A percentile compares a stretch with the other conserved stretches of the same genome.
Conservation (phyloP, 805 yeast species). For the Starmerella stellata region DNA sequence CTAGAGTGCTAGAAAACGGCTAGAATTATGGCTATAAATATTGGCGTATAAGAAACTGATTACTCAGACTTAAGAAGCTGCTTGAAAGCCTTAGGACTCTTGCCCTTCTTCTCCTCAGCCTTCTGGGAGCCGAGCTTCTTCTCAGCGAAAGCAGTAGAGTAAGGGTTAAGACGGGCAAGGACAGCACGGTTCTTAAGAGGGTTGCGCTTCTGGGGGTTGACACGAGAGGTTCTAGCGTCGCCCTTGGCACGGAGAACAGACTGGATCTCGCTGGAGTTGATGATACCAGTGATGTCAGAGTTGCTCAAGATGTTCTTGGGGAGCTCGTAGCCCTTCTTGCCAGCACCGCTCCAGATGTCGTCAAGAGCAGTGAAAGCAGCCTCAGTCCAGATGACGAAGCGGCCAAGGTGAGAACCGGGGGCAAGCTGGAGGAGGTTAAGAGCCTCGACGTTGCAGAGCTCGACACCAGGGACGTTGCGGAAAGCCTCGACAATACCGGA, state of each 20-base stretch:
- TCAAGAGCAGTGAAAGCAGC: conserved; percentile 93
- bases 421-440: conserved; percentile 95
- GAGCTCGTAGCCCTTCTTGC: conserved; percentile 78
- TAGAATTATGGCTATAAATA: too few species aligned
- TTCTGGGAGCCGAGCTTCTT: conserved; percentile 76
- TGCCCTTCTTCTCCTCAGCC: conserved; percentile 39
- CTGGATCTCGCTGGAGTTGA: conserved; percentile 98
- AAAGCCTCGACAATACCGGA: conserved; percentile 95
- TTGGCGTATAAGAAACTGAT: too few species aligned
- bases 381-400: conserved; percentile 99
- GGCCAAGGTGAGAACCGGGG: conserved; percentile 99
- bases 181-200: conserved; percentile 99
- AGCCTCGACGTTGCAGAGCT: conserved; percentile 79
- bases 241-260: conserved; percentile 84
- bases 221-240: conserved; percentile 79
- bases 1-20: too few species aligned
- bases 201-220: conserved; percentile 95
- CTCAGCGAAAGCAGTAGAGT: conserved; percentile 92
- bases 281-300: conserved; percentile 91
- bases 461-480: conserved; percentile 99
- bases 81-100: conserved; percentile 21
- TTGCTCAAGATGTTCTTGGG: conserved; percentile 89
- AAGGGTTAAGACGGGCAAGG: conserved; percentile 95
- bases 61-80: conserved; percentile 22
- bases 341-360: conserved; percentile 89